Evolutionary conservation across 2,329 filamentous ascomycete genomes (phyloP).

Genomic region (Trichoderma asperellum): DNA sequence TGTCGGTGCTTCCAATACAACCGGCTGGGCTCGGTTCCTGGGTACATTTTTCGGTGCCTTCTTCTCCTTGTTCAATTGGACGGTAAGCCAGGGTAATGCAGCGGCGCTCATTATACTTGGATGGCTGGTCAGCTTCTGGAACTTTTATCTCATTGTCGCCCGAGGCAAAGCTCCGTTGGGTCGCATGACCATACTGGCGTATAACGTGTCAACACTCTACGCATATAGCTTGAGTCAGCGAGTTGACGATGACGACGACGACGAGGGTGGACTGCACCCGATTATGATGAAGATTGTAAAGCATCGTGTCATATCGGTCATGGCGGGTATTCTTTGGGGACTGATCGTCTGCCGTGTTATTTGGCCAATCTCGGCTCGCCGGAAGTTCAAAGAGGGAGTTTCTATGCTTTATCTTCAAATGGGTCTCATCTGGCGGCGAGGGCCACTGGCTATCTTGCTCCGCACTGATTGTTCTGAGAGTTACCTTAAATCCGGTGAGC

Average conservation of each 20-base stretch:
- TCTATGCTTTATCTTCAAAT: conserved; percentile 86
- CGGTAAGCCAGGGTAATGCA: conserved; percentile 70
- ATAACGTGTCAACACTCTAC: conserved; percentile 89
- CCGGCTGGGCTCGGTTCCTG: conserved; percentile 77
- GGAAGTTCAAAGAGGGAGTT: conserved; percentile 82
- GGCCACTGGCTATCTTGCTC: conserved; percentile 76
- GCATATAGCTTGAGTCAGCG: conserved; percentile 80
- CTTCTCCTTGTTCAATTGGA: conserved; percentile 76
- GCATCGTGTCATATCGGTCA: conserved; percentile 81
- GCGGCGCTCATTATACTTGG: conserved; percentile 74
- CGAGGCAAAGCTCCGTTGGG: conserved; percentile 81
- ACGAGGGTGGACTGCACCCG: conserved; percentile 79
- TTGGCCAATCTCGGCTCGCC: conserved; percentile 85
- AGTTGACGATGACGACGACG: conserved; percentile 75
- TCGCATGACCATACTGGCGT: conserved; percentile 87
- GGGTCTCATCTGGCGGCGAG: conserved; percentile 89
- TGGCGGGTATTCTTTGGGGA: conserved; percentile 83
- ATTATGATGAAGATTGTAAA: conserved; percentile 81
- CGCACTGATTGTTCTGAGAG: conserved; percentile 59
- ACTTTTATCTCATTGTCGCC: conserved; percentile 83
- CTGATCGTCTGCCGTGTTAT: conserved; percentile 82
- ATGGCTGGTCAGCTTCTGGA: conserved; percentile 75
- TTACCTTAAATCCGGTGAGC: conserved; percentile 84
- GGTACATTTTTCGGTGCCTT: conserved; percentile 79
- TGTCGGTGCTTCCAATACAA: conserved; percentile 88